Conservation (phyloP, 2,329 filamentous ascomycete genomes). For the Claviceps pusilla region DNA sequence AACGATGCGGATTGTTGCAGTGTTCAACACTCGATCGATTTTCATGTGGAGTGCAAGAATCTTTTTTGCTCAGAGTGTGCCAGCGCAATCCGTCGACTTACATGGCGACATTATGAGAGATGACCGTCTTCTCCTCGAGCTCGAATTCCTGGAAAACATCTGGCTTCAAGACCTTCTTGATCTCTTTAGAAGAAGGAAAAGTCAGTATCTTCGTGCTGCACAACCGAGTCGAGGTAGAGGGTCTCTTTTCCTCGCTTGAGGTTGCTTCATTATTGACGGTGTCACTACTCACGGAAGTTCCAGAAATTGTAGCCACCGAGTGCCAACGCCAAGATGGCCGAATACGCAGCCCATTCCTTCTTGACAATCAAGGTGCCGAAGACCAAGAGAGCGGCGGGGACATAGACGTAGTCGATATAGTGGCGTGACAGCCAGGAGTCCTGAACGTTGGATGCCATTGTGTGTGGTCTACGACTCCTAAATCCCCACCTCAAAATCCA, state of each 20-base stretch:
- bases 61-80: neutral
- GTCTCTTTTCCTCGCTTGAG: neutral
- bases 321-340: conserved; percentile 47
- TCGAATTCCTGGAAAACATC: conserved; percentile 81
- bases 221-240: neutral
- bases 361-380: conserved; percentile 65
- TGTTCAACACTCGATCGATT: neutral
- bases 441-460: conserved; percentile 14
- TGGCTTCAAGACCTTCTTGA: conserved; percentile 73
- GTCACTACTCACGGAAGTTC: conserved; percentile 45
- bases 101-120: conserved; percentile 98
- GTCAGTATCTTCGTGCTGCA: conserved; percentile 6
- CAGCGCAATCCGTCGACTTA: conserved; percentile 26
- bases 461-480: conserved; percentile 1
- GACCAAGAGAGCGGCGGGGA: conserved; percentile 66
- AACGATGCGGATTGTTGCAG: neutral
- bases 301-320: conserved; percentile 60
- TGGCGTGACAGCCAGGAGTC: conserved; percentile 34
- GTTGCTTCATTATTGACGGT: neutral
- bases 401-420: conserved; percentile 67
- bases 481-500: neutral
- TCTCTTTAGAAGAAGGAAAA: conserved; percentile 32
- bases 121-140: conserved; percentile 83
- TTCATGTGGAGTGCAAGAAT: neutral
- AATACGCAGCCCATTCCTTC: conserved; percentile 59